Evolutionary conservation across 1,139 yeast genomes (phyloP).

Genomic region (Zygosaccharomyces sapae): DNA sequence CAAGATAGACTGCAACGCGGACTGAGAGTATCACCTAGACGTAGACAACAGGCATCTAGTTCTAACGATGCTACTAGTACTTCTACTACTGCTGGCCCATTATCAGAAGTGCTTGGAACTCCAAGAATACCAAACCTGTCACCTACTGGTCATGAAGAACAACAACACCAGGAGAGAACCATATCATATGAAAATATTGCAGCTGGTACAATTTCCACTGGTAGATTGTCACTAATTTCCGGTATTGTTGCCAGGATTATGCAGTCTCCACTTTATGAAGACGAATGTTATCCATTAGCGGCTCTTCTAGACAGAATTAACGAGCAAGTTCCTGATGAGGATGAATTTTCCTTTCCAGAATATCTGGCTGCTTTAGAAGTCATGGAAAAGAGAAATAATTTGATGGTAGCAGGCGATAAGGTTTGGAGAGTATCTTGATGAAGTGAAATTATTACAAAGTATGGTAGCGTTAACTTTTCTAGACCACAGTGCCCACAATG

Average conservation of each 20-base stretch:
- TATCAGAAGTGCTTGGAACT: conserved; percentile 24
- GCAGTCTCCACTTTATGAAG: conserved; percentile 47
- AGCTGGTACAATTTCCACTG: conserved; percentile 44
- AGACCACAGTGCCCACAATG: too few species aligned
- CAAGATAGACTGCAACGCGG: conserved; percentile 31
- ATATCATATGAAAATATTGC: conserved; percentile 31
- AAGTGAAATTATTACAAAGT: neutral
- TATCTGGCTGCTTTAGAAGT: conserved; percentile 49
- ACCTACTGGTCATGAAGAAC: conserved; percentile 33
- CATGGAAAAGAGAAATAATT: conserved; percentile 53
- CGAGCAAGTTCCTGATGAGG: conserved; percentile 57
- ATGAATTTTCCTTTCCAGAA: conserved; percentile 51
- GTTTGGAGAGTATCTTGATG: conserved; percentile 47
- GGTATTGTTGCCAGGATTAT: conserved; percentile 46
- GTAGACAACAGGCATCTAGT: conserved; percentile 19
- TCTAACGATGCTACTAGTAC: conserved; percentile 16
- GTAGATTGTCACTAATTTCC: conserved; percentile 46
- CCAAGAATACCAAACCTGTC: conserved; percentile 28
- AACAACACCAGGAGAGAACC: conserved; percentile 28
- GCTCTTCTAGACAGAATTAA: conserved; percentile 46
- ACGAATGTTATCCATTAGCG: conserved; percentile 47
- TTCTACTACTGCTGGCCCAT: conserved; percentile 25
- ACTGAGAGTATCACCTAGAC: conserved; percentile 31
- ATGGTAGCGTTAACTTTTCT: neutral
- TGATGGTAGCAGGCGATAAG: conserved; percentile 59